Percentiles rank a stretch among this genome's conserved stretches.
Evolutionary conservation across 768 basidiomycete species (phyloP).

Genomic region (Pleurotus salmoneostramineus): DNA sequence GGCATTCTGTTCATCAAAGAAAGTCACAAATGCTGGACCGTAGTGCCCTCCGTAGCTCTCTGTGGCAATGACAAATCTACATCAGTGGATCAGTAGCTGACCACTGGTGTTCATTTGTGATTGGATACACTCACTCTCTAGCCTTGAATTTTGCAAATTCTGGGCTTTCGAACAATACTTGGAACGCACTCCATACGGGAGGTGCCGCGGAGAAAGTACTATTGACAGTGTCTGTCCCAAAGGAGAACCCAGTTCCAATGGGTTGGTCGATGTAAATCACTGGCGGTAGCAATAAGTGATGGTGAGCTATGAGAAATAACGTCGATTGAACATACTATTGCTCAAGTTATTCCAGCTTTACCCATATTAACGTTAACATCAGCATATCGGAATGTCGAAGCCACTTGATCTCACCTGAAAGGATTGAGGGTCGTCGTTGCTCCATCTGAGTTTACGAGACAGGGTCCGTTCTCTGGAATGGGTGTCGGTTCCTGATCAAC

Average conservation of each 20-base stretch:
- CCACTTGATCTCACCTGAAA: constrained; percentile 40
- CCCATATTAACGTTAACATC: not conserved
- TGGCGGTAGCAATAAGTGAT: constrained; percentile 16
- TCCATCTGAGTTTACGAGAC: constrained; percentile 51
- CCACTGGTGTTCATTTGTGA: not conserved
- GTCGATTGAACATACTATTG: constrained; percentile 43
- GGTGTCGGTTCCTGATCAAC: not conserved
- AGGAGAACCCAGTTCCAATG: constrained; percentile 63
- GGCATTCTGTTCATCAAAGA: constrained; percentile 59
- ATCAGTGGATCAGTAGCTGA: not conserved
- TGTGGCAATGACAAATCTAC: constrained; percentile 59
- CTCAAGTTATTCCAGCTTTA: constrained; percentile 64
- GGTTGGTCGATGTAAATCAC: constrained; percentile 74
- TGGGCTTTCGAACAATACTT: constrained; percentile 55
- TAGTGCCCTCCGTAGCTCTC: constrained; percentile 72
- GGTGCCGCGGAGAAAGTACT: constrained; percentile 54
- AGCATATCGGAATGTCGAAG: not conserved
- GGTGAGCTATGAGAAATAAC: not conserved
- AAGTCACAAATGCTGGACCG: constrained; percentile 60
- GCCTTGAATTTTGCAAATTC: constrained; percentile 47
- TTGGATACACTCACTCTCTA: constrained; percentile 39
- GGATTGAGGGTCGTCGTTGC: constrained; percentile 53
- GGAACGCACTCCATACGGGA: constrained; percentile 60
- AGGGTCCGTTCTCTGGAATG: constrained; percentile 57
- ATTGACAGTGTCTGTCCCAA: constrained; percentile 53